Base-by-base conservation (phyloP, 2,329 filamentous ascomycete species). In the Scortechinia acanthostroma region DNA sequence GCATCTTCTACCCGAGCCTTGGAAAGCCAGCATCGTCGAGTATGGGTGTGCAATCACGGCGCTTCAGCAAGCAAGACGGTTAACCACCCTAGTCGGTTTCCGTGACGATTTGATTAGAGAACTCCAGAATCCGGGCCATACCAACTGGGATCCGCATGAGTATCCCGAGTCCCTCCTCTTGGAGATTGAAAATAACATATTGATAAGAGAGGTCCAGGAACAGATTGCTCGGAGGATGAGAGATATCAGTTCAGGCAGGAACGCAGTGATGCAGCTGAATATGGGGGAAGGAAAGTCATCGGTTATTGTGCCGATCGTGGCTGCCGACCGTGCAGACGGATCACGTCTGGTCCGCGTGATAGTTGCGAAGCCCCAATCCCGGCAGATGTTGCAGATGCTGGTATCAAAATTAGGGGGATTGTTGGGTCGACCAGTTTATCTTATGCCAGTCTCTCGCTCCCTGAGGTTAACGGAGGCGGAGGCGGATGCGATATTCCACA, bases 201-300 rank as follows among this genome's bases (percentile, higher is more conserved):
- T 80, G 5, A 79, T 89, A 5, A 72, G 86, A 0, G 54, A 66
- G 0, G 70, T 77, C 0, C 83, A 88, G 53, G 65, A 72, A 2
- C 55, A 72, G 2, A 78, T 88, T 43, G 76, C 82, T 0, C 40
- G 46, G 0, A 54, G 71, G 17, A 87, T 88, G 75, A 72, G 68
- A 2, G 43, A 52, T 0, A 69, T 71, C 0, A 51, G 55, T 0
- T 54, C 53, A 0, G 56, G 52, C 0, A 21, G 55, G 0, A 85
- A 81, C 50, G 57, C 69, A 0, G 71, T 81, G 0, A 72, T 86
- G 64, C 80, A 86, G 52, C 57, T 88, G 2, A 86, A 85, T 49
- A 88, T 88, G 82, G 83, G 83, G 0, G 74, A 85, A 53, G 83
- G 83, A 0, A 88, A 87, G 49, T 80, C 79, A 0, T 83, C 82